phyloP scores from a whole-genome alignment of 2,329 filamentous ascomycete species.

The Ploettnerulaceae sp. region DNA sequence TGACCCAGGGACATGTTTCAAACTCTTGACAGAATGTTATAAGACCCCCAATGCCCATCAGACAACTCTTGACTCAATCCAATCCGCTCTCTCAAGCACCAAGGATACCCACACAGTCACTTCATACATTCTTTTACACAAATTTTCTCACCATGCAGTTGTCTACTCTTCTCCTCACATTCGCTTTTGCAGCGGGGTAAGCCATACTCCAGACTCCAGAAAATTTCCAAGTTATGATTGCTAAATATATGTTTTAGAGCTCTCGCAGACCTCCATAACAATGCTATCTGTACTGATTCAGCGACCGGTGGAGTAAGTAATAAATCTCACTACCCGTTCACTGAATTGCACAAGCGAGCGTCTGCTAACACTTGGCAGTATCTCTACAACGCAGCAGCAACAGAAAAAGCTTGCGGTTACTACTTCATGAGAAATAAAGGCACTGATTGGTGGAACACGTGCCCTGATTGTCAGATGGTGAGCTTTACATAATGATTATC shows the following conservation, averaged over 20 bases:
- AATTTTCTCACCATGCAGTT: constrained; percentile 16
- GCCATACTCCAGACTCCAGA: not conserved
- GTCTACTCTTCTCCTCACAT: constrained; percentile 9
- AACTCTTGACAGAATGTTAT: not conserved
- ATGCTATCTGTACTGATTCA: constrained; percentile 15
- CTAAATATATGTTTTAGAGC: constrained; percentile 10
- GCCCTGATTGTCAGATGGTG: constrained; percentile 20
- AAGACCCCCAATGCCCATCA: not conserved
- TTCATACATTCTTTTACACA: not conserved
- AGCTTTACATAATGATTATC: not conserved
- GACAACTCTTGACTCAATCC: not conserved
- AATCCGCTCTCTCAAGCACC: not conserved
- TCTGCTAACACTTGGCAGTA: constrained; percentile 2
- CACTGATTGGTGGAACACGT: constrained; percentile 14
- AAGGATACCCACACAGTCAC: not conserved
- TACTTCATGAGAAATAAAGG: constrained; percentile 18
- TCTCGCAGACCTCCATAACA: constrained; percentile 25
- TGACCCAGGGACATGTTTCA: not conserved
- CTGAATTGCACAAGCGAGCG: not conserved
- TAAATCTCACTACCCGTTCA: not conserved
- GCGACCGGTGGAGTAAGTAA: constrained; percentile 7
- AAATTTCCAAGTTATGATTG: no score
- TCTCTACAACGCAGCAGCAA: constrained; percentile 18
- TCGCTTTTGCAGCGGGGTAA: constrained; percentile 9
- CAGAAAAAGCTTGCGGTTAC: constrained; percentile 12